Evolutionary conservation across 116 monocot genomes (phyloP).

Genomic region (Papilionanthe hybrid): DNA sequence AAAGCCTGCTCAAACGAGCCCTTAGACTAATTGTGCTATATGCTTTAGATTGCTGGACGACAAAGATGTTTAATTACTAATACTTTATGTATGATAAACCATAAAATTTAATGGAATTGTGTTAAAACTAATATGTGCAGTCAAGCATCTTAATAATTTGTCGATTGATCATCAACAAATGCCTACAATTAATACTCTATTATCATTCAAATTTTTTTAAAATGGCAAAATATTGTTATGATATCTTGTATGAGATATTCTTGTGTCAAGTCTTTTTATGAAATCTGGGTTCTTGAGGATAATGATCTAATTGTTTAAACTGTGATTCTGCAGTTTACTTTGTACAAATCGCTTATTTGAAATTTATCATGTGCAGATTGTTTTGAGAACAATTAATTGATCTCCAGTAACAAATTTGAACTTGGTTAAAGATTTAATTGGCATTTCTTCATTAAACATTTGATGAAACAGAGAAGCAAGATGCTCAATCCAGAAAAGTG

Average conservation of each 20-base stretch:
- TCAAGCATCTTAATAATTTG: not conserved
- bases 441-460: not conserved
- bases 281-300: not conserved
- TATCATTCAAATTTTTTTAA: not conserved
- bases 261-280: not conserved
- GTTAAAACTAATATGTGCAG: no score
- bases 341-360: not conserved
- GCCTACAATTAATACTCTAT: not conserved
- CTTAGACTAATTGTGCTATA: no score
- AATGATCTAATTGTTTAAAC: not conserved
- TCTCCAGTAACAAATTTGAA: not conserved
- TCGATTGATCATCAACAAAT: not conserved
- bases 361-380: not conserved
- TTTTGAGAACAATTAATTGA: not conserved
- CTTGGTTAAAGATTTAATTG: not conserved
- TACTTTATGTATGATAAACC: no score
- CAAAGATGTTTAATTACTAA: no score
- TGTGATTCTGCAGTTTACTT: not conserved
- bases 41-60: no score
- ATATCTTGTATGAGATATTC: not conserved
- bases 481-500: conserved; percentile 97
- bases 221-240: not conserved
- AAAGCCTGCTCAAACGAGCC: no score
- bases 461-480: conserved; percentile 58
- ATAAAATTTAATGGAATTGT: no score